Base-by-base conservation (phyloP, 2,329 filamentous ascomycete genomes). In the Aspergillus fumigatus region DNA sequence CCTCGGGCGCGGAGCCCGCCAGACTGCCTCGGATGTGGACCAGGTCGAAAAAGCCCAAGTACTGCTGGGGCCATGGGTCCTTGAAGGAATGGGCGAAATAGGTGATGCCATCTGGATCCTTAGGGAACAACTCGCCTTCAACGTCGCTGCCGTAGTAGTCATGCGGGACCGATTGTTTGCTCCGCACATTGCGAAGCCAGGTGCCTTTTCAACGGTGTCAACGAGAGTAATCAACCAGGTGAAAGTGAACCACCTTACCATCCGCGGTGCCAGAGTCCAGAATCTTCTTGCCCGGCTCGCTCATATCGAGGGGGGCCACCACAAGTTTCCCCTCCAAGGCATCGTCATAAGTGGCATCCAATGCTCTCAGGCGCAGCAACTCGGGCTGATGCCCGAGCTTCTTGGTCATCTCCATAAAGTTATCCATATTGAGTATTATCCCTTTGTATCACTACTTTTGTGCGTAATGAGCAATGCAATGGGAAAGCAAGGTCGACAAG, bases 381-480 rank as follows among this genome's bases (percentile, higher is more conserved):
- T 53, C 52, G 52, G 52, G 11, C 52, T 26, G 48, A 45, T 53
- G 52, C n/a, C 52, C 52, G 21, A 32, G 26, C 14, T 53, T 53
- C 29, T 53, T 53, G n/a, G 52, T 53, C 52, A 53, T 53, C 9
- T 53, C 45, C 52, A 53, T 53, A 14, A 53, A 53, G 41, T 53
- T 53, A 49, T 53, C 52, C 52, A 53, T 53, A 49, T 23, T 53
- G 10, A 19, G 14, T 53, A 6, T 45, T 53, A 27, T 53, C 38
- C 14, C 38, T 41, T 41, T 7, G 14, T 19, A 17, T 17, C 4
- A 19, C 38, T n/a, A 4, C 14, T 41, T 41, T 41, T 17, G 17
- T 41, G 17, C 19, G 38, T 41, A 41, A 41, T 41, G 38, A 41
- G 7, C 38, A 17, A 41, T 41, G 19, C 38, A 41, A 41, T 6